A percentile compares a stretch with the other conserved stretches of the same genome.
These are phyloP conservation scores for Mortierella antarctica DNA, from an alignment of 192 early-diverging fungal genomes.

Conservation along the genomic window DNA sequence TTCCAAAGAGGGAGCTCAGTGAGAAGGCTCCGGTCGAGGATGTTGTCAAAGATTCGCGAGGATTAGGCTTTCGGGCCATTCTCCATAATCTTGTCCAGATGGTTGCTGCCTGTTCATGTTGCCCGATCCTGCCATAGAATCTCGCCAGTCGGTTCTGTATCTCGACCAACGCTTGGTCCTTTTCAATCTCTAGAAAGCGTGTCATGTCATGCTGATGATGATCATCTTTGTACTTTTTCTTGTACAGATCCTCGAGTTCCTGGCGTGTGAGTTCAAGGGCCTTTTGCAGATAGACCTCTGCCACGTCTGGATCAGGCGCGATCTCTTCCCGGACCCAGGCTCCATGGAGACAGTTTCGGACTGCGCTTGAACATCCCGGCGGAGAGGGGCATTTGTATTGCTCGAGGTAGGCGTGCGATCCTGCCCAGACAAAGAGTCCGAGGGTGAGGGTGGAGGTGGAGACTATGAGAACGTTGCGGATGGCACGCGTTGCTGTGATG, in stretches of 20 bases:
- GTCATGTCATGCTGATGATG: constrained; percentile 24
- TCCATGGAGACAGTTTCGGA: constrained; percentile 59
- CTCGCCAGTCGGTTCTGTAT: constrained; percentile 48
- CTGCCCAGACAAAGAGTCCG: constrained; percentile 53
- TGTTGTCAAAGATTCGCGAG: neutral
- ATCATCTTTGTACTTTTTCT: constrained; percentile 3
- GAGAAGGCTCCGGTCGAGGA: neutral
- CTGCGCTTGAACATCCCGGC: constrained; percentile 38
- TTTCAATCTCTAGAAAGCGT: constrained; percentile 42
- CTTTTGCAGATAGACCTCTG: constrained; percentile 55
- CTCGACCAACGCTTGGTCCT: constrained; percentile 44
- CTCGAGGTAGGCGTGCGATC: constrained; percentile 65
- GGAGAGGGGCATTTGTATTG: constrained; percentile 59
- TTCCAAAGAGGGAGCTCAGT: neutral
- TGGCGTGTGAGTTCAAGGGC: constrained; percentile 40
- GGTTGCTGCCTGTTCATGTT: constrained; percentile 39
- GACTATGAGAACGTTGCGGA: constrained; percentile 43
- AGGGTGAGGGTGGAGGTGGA: constrained; percentile 43
- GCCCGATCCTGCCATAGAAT: constrained; percentile 52
- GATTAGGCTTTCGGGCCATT: constrained; percentile 12
- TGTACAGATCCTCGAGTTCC: constrained; percentile 36
- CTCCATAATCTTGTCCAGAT: constrained; percentile 48
- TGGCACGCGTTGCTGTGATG: constrained; percentile 16
- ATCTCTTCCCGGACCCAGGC: constrained; percentile 68
- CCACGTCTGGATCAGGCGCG: constrained; percentile 53